Base-by-base conservation (phyloP, 305 asterid species). In the Fraxinus greggii region DNA sequence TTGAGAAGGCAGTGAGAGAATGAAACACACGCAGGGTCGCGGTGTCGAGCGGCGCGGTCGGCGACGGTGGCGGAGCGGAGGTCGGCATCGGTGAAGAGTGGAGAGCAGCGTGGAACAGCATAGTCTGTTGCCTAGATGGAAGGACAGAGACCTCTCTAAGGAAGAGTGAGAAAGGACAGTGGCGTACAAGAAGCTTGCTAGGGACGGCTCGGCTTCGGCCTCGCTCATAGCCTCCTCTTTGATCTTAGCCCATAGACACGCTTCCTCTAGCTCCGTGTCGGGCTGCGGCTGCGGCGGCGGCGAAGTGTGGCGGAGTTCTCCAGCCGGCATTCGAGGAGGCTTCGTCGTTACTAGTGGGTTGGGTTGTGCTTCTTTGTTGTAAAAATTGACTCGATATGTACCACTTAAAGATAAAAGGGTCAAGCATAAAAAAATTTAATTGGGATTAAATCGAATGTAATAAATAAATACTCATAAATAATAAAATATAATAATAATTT, bases 141-240 rank as follows among this genome's bases (percentile, higher is more conserved):
- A 95, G 23, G 98, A 90, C 36, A 93, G 89, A 0, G 98, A 93
- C 26, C 98, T 93, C 70, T 91, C 97, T 29, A 95, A 73, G 26
- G 98, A 92, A 72, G 97, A 86, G 89, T 93, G 99, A 78, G 98
- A 88, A 13, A 95, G 91, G 84, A 95, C 88, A 2, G 99, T 93
- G 28, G 97, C 91, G 88, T 92, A 95, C 48, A 93, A 76, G 85
- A 91, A 93, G 87, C 97, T 93, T 76, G 97, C 98, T 15, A 92
- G 85, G 54, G 98, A 97, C 28, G 97, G 98, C 88, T 95, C 98
- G 4, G 94, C 89, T 29, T 95, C 98, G 19, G 98, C 97, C 75
- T 95, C 98, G 2, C 92, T 77, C 19, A 93, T 90, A 84, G 98
- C 97, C 91, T 93, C 98, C 17, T 91, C 89, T 83, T 92, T 90